phyloP scores from a whole-genome alignment of 495 filamentous ascomycete species.

The Terfezia claveryi region DNA sequence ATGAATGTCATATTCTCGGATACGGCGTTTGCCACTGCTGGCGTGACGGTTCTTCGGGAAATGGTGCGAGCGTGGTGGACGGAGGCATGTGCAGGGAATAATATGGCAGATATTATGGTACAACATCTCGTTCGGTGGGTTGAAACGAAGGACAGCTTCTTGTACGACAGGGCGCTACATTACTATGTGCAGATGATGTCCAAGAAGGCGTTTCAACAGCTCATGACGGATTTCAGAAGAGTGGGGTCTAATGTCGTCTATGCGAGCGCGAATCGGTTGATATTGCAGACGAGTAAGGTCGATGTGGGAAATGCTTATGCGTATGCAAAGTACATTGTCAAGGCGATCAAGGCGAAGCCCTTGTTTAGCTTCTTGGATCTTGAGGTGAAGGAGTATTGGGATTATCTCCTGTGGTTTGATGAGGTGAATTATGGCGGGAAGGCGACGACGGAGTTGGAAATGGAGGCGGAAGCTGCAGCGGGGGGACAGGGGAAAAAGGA shows the following conservation, averaged over 20 bases:
- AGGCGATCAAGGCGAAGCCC: constrained; percentile 83
- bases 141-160: constrained; percentile 68
- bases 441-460: constrained; percentile 52
- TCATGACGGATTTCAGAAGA: constrained; percentile 90
- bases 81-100: constrained; percentile 73
- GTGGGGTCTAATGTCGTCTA: constrained; percentile 89
- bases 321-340: constrained; percentile 90
- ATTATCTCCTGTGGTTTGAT: constrained; percentile 98
- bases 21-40: constrained; percentile 78
- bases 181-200: constrained; percentile 98
- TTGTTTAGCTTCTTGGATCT: constrained; percentile 95
- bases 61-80: constrained; percentile 99
- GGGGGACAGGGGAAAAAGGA: constrained; percentile 47
- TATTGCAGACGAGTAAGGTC: constrained; percentile 87
- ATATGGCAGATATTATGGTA: constrained; percentile 94
- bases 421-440: constrained; percentile 97
- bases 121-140: constrained; percentile 96
- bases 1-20: constrained; percentile 56
- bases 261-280: constrained; percentile 65
- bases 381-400: constrained; percentile 98
- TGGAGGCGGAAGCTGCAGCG: constrained; percentile 28
- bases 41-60: constrained; percentile 70
- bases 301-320: constrained; percentile 95
- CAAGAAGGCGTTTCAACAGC: constrained; percentile 79
- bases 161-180: constrained; percentile 89